Percentiles rank a stretch among this genome's conserved stretches.
phyloP scores from a whole-genome alignment of 1,284 basidiomycete species.

The Phylloporus sp. region DNA sequence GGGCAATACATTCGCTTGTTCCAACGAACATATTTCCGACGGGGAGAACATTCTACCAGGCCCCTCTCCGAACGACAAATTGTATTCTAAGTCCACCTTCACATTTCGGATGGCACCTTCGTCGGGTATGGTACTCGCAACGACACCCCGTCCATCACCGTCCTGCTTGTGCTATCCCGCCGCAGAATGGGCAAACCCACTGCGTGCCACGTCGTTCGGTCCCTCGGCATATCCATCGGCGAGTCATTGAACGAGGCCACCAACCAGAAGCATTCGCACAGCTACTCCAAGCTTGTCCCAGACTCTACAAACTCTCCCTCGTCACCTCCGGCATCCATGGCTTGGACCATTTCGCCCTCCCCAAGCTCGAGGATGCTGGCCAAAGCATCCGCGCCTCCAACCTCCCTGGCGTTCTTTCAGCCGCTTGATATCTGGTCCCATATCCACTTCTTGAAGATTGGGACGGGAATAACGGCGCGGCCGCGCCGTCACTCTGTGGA shows the following conservation, averaged over 20 bases:
- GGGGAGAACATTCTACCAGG: too few relatives aligned
- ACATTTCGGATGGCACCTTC: too few relatives aligned
- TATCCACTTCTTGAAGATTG: constrained; percentile 45
- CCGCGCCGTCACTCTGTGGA: constrained; percentile 26
- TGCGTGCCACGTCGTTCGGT: constrained; percentile 25
- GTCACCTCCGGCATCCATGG: constrained; percentile 34
- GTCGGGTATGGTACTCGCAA: too few relatives aligned
- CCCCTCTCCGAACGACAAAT: too few relatives aligned
- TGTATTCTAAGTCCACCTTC: too few relatives aligned
- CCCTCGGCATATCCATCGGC: constrained; percentile 29
- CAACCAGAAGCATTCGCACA: constrained; percentile 25
- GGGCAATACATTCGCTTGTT: too few relatives aligned
- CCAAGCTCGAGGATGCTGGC: constrained; percentile 29
- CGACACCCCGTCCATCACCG: too few relatives aligned
- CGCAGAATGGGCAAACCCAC: constrained; percentile 18
- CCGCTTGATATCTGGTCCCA: constrained; percentile 45
- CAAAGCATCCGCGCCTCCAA: constrained; percentile 42
- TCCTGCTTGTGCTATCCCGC: too few relatives aligned
- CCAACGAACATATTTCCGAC: too few relatives aligned
- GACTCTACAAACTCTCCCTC: constrained; percentile 45
- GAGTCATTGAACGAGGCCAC: constrained; percentile 8
- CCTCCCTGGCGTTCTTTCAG: constrained; percentile 48
- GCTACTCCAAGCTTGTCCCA: constrained; percentile 38
- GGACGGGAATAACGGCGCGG: constrained; percentile 42
- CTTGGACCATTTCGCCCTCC: constrained; percentile 31